Evolutionary conservation across 257 asterid species (phyloP), one percentile per base, ranked within the genome.

Genomic region (Solanum sejunctum): DNA sequence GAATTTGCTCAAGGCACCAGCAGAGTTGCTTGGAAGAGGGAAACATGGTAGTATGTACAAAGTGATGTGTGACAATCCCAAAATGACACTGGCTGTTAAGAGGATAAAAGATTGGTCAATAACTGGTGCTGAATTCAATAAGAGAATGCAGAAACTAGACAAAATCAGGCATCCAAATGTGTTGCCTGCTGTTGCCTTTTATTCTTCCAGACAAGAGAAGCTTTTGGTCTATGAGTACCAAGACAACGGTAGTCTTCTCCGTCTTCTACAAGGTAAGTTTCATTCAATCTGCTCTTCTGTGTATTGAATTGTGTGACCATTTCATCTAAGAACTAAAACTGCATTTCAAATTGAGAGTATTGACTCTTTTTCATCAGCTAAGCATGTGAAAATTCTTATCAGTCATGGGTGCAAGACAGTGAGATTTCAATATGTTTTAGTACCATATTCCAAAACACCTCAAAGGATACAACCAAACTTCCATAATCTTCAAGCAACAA

Each of bases 11-110:
- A 89, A 89, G 89, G 94, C 98, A 15, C 98, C 98, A 0, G 98
- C 98, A 0, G 98, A 93, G 93, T 85, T 95, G 56, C 85, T 95
- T 0, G 98, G 98, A 63, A 90, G 97, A 86, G 98, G 98, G 32
- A 89, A 78, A 26, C 92, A 92, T 51, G 98, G 98, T 0, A 93
- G 96, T 51, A 89, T 92, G 39, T 95, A 95, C 84, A 93, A 92
- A 90, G 98, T 93, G 45, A 81, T 39, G 41, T 91, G 89, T 60
- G 91, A 90, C 54, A 86, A 82, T 49, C 91, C 89, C 7, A 91
- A 93, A 64, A 88, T 26, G 87, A 85, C 71, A 21, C 80, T 95
- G 82, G 97, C 90, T 3, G 98, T 93, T 49, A 93, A 95, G 89
- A 92, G 98, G 90, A 90, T 93, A 15, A 95, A 91, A 36, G 95